phyloP scores from a whole-genome alignment of 2,329 filamentous ascomycete genomes.

The Sporothrix brunneoviolacea region DNA sequence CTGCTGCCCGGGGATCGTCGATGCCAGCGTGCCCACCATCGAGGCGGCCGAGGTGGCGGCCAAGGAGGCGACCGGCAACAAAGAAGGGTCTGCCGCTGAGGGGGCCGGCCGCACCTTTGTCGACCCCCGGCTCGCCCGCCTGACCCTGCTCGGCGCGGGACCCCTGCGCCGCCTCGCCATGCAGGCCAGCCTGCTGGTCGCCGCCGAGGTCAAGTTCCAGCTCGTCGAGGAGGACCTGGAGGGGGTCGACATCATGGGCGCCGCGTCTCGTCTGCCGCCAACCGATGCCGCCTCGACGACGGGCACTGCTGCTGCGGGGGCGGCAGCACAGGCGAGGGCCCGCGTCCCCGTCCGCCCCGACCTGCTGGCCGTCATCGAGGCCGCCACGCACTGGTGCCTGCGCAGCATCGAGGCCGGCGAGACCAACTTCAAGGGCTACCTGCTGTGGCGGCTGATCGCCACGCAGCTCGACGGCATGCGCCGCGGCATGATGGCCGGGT shows the following conservation, averaged over 20 bases:
- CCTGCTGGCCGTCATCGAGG: conserved; percentile 4
- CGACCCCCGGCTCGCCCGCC: conserved; percentile 29
- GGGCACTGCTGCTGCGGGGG: too few species aligned
- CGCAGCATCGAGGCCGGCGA: conserved; percentile 26
- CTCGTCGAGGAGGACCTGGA: conserved; percentile 32
- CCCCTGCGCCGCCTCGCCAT: conserved; percentile 34
- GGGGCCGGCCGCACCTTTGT: neutral
- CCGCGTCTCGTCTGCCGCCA: too few species aligned
- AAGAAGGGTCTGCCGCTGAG: neutral
- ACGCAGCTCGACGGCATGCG: conserved; percentile 38
- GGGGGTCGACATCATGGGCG: too few species aligned
- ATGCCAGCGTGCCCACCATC: neutral
- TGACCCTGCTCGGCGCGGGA: conserved; percentile 35
- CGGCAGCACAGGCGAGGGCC: too few species aligned
- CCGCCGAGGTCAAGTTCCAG: conserved; percentile 38
- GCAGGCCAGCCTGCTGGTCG: conserved; percentile 35
- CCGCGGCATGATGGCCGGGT: conserved; percentile 27
- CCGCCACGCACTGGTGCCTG: conserved; percentile 9
- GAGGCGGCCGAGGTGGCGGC: neutral
- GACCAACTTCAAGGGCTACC: conserved; percentile 48
- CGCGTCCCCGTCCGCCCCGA: neutral
- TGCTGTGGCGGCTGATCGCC: conserved; percentile 34
- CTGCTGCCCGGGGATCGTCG: conserved; percentile 12
- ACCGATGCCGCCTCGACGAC: too few species aligned
- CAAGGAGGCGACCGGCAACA: neutral